phyloP scores from a whole-genome alignment of 257 asterid genomes.

The Jaltomata sinuosa region DNA sequence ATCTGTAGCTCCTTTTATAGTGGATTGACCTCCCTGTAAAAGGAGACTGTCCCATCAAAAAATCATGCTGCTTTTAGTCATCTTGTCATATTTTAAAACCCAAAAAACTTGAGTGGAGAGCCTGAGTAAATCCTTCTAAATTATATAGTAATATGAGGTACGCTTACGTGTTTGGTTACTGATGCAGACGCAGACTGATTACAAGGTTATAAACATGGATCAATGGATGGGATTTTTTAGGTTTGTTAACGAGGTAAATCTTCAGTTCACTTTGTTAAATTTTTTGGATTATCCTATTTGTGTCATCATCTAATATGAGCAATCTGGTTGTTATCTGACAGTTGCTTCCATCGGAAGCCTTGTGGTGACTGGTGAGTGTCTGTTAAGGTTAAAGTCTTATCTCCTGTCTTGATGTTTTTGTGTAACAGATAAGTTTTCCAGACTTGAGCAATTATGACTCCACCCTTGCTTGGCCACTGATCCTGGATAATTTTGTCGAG shows the following conservation, averaged over 20 bases:
- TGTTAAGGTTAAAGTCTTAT: background rate
- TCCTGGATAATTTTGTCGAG: slow-evolving; percentile 75
- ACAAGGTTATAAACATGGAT: slow-evolving; percentile 81
- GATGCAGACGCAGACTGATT: slow-evolving; percentile 65
- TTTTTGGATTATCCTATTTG: background rate
- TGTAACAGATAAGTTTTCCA: slow-evolving; percentile 62
- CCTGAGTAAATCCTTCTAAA: background rate
- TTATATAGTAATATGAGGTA: background rate
- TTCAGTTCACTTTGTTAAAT: background rate
- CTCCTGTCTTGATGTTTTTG: background rate
- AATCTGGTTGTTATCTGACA: background rate
- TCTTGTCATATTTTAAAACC: background rate
- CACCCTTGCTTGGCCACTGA: slow-evolving; percentile 66
- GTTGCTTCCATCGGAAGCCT: background rate
- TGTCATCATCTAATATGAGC: background rate
- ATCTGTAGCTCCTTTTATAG: background rate
- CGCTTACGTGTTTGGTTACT: background rate
- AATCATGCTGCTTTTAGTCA: background rate
- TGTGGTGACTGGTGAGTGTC: background rate
- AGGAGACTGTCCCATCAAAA: background rate
- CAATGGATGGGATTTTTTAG: slow-evolving; percentile 91
- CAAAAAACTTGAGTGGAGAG: background rate
- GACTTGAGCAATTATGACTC: slow-evolving; percentile 61
- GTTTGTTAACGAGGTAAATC: slow-evolving; percentile 69
- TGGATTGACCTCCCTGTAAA: background rate